Base-by-base conservation (phyloP, 2,329 filamentous ascomycete genomes). In the Aspergillus versicolor region DNA sequence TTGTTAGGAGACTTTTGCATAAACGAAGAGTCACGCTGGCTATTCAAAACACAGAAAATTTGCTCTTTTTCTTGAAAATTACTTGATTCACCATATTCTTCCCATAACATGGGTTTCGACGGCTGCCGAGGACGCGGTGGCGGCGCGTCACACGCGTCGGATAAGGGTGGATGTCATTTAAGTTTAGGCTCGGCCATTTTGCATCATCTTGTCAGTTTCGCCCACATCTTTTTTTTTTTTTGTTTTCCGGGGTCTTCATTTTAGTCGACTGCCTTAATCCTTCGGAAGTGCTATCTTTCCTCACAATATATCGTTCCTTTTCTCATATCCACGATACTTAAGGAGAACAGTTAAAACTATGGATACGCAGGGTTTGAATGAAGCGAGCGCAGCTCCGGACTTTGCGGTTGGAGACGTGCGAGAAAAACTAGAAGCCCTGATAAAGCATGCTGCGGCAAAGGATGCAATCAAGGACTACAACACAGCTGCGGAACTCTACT, bases 391-490 rank as follows among this genome's bases (percentile, higher is more conserved):
- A 41, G 49, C 60, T 40, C 57, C 54, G 54, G 63, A 65, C 53
- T 24, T 43, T 17, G 52, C 56, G 4, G 22, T 55, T 37, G 63
- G 72, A 66, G 74, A 71, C 69, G 69, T 67, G 68, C 85, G 82
- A 71, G 85, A 88, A 58, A 87, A 86, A 40, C 83, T 96, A 45
- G 85, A 88, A 60, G 88, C 95, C 70, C 82, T 97, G 63, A 88
- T 85, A 68, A 88, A 89, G 59, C 88, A 89, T 71, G 94, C 90
- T 41, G 88, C 90, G 19, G 86, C 91, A 17, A 86, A 96, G 66
- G 97, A 96, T 77, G 88, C 88, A 21, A 88, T 92, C 70, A 96
- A 93, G 78, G 90, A 95, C 73, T 96, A 92, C 75, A 85, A 89
- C 53, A 87, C 88, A 48, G 92, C 94, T 9, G 86, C 91, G 56